Percentiles rank a stretch among this genome's conserved stretches.
Evolutionary conservation across 257 asterid genomes (phyloP).

Genomic region (Solanum arcanum): DNA sequence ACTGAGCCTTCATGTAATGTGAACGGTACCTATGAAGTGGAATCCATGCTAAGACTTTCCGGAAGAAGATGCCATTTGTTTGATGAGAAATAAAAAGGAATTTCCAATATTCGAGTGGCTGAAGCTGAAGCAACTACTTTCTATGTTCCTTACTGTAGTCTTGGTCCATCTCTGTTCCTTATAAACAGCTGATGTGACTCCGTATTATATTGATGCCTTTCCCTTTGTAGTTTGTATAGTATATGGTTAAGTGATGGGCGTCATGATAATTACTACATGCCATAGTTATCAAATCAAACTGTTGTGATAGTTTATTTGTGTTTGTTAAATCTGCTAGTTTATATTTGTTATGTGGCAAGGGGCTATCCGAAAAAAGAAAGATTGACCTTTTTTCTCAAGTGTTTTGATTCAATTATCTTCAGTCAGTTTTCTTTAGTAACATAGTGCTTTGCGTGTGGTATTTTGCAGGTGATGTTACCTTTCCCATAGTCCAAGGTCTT

Average conservation of each 20-base stretch:
- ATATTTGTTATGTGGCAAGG: neutral
- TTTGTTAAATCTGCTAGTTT: neutral
- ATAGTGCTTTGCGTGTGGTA: neutral
- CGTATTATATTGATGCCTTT: neutral
- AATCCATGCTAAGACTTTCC: neutral
- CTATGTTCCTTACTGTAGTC: neutral
- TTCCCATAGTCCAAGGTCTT: constrained; percentile 57
- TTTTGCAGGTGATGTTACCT: constrained; percentile 42
- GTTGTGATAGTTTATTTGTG: neutral
- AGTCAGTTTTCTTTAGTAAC: neutral
- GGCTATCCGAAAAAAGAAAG: neutral
- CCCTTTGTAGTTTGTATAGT: neutral
- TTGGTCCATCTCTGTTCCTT: neutral
- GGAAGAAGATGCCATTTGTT: neutral
- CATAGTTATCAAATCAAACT: neutral
- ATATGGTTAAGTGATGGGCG: neutral
- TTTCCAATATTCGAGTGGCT: neutral
- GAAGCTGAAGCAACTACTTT: neutral
- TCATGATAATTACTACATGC: neutral
- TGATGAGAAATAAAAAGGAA: neutral
- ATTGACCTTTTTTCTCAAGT: neutral
- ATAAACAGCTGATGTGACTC: neutral
- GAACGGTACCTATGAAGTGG: neutral
- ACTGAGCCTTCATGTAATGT: neutral
- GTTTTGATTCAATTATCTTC: neutral